phyloP scores from a whole-genome alignment of 345 rosid species.

The Pseudoturritis turrita region DNA sequence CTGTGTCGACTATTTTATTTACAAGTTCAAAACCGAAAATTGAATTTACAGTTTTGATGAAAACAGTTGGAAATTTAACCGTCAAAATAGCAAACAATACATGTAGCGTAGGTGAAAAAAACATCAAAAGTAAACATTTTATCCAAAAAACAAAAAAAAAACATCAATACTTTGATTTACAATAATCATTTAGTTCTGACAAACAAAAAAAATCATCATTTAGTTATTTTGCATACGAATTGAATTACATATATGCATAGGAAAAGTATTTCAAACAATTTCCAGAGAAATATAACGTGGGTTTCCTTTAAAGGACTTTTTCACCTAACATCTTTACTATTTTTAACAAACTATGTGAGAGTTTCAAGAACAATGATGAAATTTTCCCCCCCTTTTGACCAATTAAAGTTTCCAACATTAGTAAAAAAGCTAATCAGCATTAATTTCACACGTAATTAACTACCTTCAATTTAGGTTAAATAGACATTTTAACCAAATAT shows the following conservation, averaged over 20 bases:
- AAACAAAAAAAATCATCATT: no score
- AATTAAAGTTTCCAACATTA: background rate
- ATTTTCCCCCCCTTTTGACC: constrained; percentile 11
- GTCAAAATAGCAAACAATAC: background rate
- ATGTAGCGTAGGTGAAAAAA: background rate
- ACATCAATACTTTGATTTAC: background rate
- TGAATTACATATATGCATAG: background rate
- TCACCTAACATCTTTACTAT: constrained; percentile 10
- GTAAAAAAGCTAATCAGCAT: constrained; percentile 3
- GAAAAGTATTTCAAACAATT: background rate
- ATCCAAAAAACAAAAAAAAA: no score
- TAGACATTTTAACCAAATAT: constrained; percentile 9
- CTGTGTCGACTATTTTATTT: background rate
- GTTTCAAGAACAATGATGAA: background rate
- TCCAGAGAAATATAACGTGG: background rate
- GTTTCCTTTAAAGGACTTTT: background rate
- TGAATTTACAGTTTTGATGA: background rate
- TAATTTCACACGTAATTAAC: constrained; percentile 7
- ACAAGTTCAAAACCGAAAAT: background rate
- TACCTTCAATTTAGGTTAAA: background rate
- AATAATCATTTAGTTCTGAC: background rate
- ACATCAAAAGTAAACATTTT: no score
- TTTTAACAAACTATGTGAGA: background rate
- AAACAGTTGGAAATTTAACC: background rate
- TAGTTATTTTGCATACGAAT: background rate